Evolutionary conservation across 2,329 filamentous ascomycete genomes (phyloP), one percentile per base, ranked within the genome.

Genomic region (Fusarium coffeatum): DNA sequence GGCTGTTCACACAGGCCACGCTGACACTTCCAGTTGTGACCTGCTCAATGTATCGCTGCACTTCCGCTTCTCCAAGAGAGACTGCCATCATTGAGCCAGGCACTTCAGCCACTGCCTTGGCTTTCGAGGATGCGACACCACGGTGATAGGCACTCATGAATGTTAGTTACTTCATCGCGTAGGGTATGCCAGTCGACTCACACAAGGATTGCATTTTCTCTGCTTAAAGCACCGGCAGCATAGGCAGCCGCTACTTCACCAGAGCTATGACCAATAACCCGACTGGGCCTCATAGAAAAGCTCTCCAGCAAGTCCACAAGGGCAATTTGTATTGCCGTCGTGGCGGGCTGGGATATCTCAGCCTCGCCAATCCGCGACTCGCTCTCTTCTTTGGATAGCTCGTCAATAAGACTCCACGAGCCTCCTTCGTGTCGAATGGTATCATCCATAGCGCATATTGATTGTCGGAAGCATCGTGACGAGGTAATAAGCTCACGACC

Each of bases 31-130:
- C 56, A 20, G 10, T 25, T 7, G 56, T 59, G 1, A 56, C 16
- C 13, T 16, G 45, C 8, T 56, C 41, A 11, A 59, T 47, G 13
- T 59, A 59, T 40, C 15, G 15, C 50, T 59, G 56, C 5, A 40
- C 56, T 20, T 59, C 41, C 6, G 30, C 20, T 12, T 57, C 56
- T 12, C 41, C 56, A 9, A 59, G 56, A 22, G 12, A 23, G 3
- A 56, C 50, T n/a, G 56, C 56, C 56, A 59, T 56, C 56, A 59
- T 59, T 1, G 40, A 59, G 1, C 56, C 56, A 7, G 50, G 56
- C 13, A 59, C 50, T 11, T 9, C 16, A 10, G 56, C 30, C 16
- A n/a, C 20, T 41, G 20, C 10, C 18, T 59, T 59, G 5, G 50
- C 56, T 3, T 32, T 56, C 2, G 13, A 20, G 1, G 50, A 59